phyloP scores from a whole-genome alignment of 306 rosid genomes.

The Malus orientalis region DNA sequence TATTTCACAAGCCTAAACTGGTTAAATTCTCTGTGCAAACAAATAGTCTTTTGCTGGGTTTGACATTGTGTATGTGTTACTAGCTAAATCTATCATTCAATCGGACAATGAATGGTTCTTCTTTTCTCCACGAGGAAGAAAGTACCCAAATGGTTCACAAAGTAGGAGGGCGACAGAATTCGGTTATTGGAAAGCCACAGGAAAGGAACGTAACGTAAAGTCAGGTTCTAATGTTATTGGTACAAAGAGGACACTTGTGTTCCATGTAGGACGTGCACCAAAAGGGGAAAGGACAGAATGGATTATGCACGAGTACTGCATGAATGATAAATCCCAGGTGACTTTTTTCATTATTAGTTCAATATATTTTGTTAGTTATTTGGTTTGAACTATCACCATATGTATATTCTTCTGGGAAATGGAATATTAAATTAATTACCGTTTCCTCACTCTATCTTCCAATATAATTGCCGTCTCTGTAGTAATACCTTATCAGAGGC shows the following conservation, averaged over 20 bases:
- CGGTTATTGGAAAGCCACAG: conserved; percentile 98
- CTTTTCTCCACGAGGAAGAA: conserved; percentile 91
- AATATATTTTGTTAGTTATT: neutral
- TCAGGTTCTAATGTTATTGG: conserved; percentile 65
- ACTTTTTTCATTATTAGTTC: conserved; percentile 1
- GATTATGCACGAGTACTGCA: conserved; percentile 91
- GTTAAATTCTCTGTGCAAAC: neutral
- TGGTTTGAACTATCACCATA: neutral
- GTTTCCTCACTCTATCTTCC: neutral
- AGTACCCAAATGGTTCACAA: conserved; percentile 90
- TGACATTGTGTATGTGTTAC: conserved; percentile 21
- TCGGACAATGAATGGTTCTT: conserved; percentile 92
- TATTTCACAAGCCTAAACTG: neutral
- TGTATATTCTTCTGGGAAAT: neutral
- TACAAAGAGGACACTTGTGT: conserved; percentile 83
- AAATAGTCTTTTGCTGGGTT: neutral
- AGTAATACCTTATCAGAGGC: neutral
- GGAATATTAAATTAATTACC: neutral
- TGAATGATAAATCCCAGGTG: conserved; percentile 69
- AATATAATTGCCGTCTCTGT: neutral
- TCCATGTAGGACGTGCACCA: conserved; percentile 90
- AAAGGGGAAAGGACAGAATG: conserved; percentile 94
- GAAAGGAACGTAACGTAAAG: conserved; percentile 82
- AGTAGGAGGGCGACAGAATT: conserved; percentile 81
- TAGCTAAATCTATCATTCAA: conserved; percentile 65